Evolutionary conservation across 2,329 filamentous ascomycete genomes (phyloP).

Genomic region (Calonectria montana): DNA sequence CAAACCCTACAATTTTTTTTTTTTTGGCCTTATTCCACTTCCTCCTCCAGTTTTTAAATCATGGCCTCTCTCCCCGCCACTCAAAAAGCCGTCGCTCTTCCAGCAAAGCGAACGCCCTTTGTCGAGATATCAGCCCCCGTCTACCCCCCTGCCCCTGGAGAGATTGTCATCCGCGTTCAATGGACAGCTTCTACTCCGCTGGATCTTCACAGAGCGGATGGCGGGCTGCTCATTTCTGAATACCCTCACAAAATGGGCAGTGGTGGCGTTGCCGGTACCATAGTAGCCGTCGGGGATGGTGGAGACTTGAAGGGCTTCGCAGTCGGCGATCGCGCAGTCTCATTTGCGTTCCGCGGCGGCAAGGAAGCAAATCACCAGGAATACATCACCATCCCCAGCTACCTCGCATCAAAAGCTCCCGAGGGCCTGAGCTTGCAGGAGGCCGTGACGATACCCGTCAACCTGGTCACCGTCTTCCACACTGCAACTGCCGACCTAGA

Average conservation of each 20-base stretch:
- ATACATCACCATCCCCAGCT: slow-evolving; percentile 63
- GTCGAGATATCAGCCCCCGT: slow-evolving; percentile 62
- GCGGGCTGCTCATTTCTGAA: slow-evolving; percentile 62
- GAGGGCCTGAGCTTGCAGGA: slow-evolving; percentile 53
- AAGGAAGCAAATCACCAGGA: slow-evolving; percentile 67
- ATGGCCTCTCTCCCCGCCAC: slow-evolving; percentile 64
- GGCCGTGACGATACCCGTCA: slow-evolving; percentile 66
- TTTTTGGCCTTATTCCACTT: neutral
- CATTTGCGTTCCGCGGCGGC: slow-evolving; percentile 60
- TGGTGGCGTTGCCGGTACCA: slow-evolving; percentile 62
- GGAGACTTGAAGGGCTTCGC: slow-evolving; percentile 54
- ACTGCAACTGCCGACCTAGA: slow-evolving; percentile 60
- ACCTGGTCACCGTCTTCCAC: slow-evolving; percentile 70
- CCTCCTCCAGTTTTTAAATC: neutral
- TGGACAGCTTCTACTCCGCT: slow-evolving; percentile 72
- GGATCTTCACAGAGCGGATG: slow-evolving; percentile 71
- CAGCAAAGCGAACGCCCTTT: slow-evolving; percentile 62
- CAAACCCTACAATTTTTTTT: too few species aligned
- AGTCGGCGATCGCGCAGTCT: slow-evolving; percentile 67
- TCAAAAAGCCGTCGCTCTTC: slow-evolving; percentile 72
- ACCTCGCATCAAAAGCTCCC: slow-evolving; percentile 60
- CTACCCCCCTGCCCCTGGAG: slow-evolving; percentile 51
- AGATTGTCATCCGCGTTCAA: slow-evolving; percentile 65
- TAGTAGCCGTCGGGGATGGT: slow-evolving; percentile 61
- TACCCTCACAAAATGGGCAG: slow-evolving; percentile 63